These are phyloP conservation scores for Ascochyta koolunga DNA, from an alignment of 2,329 filamentous ascomycete genomes.

Conservation along the genomic window DNA sequence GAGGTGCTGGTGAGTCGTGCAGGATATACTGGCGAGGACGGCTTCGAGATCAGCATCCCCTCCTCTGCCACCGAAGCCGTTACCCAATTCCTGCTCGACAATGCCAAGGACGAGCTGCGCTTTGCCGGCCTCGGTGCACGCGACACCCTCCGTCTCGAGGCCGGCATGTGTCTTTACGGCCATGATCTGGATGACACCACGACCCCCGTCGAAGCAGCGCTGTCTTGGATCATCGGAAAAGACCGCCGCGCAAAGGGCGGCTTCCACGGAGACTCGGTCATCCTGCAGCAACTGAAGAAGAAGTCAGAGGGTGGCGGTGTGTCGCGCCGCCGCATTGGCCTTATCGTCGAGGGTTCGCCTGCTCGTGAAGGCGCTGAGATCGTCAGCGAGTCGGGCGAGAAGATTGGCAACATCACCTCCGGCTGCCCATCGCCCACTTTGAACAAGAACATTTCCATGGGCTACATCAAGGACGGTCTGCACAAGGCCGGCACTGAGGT, in stretches of 20 bases:
- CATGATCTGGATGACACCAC: constrained; percentile 87
- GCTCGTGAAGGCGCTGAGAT: constrained; percentile 89
- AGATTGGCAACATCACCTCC: constrained; percentile 82
- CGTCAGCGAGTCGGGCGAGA: constrained; percentile 66
- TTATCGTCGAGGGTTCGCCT: constrained; percentile 83
- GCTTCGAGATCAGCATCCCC: constrained; percentile 92
- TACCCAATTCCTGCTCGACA: constrained; percentile 71
- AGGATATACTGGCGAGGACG: constrained; percentile 97
- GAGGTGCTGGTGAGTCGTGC: constrained; percentile 78
- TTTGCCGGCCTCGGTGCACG: constrained; percentile 88
- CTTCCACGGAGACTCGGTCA: constrained; percentile 85
- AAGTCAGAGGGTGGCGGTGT: constrained; percentile 75
- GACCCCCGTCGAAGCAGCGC: constrained; percentile 69
- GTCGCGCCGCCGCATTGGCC: constrained; percentile 74
- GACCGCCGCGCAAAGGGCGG: constrained; percentile 70
- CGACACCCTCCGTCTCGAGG: constrained; percentile 91
- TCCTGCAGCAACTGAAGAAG: constrained; percentile 77
- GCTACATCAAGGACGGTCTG: constrained; percentile 78
- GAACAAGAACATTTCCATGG: constrained; percentile 95
- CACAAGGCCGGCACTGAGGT: constrained; percentile 87
- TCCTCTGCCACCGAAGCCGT: constrained; percentile 68
- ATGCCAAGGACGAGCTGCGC: constrained; percentile 69
- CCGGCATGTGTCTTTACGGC: constrained; percentile 99
- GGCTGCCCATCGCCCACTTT: constrained; percentile 88
- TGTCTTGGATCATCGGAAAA: constrained; percentile 85